Base-by-base conservation (phyloP, 352 stramenopile species). In the Phytophthora litchii region DNA sequence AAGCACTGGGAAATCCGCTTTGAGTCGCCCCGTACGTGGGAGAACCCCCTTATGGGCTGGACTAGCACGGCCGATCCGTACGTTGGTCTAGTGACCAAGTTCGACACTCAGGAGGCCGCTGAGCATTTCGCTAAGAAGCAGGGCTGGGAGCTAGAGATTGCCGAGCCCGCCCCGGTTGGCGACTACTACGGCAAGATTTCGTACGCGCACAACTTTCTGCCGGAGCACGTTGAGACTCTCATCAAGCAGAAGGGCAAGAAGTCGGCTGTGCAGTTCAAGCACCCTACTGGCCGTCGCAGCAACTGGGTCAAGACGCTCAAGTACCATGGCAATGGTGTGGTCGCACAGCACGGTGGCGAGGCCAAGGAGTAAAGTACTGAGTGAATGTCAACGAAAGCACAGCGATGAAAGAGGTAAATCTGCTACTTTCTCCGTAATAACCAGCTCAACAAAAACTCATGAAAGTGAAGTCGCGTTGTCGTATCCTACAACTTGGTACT, bases 41-140 rank as follows among this genome's bases (percentile, higher is more conserved):
- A 82, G 19, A 98, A 98, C 79, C 90, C 92, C 20, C 78, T 98
- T 25, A 98, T 98, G 94, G 92, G 92, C 54, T 98, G 94, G 94
- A 96, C 89, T 27, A 94, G 76, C 50, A 94, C 80, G 36, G 83
- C 83, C 21, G 94, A 98, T 73, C 72, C 92, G 44, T 85, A 97
- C 62, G 78, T 92, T 32, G 86, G 72, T 59, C 74, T 95, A 52
- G 76, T 88, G 59, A 67, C 95, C 66, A 91, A 87, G 63, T 98
- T 98, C 54, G 79, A 94, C 64, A 97, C 78, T 38, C 82, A 93
- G 48, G 80, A 92, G 59, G 85, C 94, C 10, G 94, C 94, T 13
- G 66, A 95, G 40, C 21, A 45, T 29, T 91, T 90, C 35, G 81
- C 79, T 9, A 80, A 97, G 70, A 95, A 96, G 60, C 79, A 97